phyloP scores from a whole-genome alignment of 352 stramenopile species.

The Halophytophthora batemanensis region DNA sequence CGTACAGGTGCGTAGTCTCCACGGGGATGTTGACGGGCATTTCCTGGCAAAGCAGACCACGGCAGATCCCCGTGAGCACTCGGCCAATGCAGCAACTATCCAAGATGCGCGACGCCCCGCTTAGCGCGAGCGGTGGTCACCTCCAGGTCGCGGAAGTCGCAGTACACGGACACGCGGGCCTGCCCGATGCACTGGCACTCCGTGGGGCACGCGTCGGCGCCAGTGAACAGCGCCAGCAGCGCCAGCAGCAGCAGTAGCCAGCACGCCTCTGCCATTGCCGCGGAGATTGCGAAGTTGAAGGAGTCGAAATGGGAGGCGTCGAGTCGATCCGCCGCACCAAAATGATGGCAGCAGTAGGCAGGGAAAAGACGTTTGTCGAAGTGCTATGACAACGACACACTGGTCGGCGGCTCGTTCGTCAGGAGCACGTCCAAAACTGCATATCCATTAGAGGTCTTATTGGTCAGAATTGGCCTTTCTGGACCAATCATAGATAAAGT shows the following conservation, averaged over 20 bases:
- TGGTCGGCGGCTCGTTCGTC: too few species aligned
- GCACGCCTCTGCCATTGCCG: slow-evolving; percentile 12
- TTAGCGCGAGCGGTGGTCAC: slow-evolving; percentile 14
- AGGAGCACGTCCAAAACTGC: too few species aligned
- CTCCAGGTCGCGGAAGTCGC: slow-evolving; percentile 64
- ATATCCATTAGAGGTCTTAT: too few species aligned
- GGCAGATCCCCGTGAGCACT: neutral
- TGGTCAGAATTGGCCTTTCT: too few species aligned
- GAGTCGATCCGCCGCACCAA: too few species aligned
- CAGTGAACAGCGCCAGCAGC: slow-evolving; percentile 10
- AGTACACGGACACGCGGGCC: slow-evolving; percentile 69
- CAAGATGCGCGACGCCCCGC: too few species aligned
- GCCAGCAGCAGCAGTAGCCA: slow-evolving; percentile 4
- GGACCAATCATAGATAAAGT: too few species aligned
- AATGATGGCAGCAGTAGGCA: too few species aligned
- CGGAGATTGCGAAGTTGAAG: neutral
- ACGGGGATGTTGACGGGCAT: slow-evolving; percentile 63
- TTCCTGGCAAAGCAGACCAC: slow-evolving; percentile 22
- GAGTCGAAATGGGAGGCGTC: too few species aligned
- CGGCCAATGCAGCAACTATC: neutral
- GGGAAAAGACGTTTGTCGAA: too few species aligned
- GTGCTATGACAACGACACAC: too few species aligned
- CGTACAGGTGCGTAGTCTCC: slow-evolving; percentile 69
- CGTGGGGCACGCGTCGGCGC: slow-evolving; percentile 29
- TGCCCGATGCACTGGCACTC: slow-evolving; percentile 65